phyloP scores from a whole-genome alignment of 768 basidiomycete genomes.

The Psilocybe subaeruginosa region DNA sequence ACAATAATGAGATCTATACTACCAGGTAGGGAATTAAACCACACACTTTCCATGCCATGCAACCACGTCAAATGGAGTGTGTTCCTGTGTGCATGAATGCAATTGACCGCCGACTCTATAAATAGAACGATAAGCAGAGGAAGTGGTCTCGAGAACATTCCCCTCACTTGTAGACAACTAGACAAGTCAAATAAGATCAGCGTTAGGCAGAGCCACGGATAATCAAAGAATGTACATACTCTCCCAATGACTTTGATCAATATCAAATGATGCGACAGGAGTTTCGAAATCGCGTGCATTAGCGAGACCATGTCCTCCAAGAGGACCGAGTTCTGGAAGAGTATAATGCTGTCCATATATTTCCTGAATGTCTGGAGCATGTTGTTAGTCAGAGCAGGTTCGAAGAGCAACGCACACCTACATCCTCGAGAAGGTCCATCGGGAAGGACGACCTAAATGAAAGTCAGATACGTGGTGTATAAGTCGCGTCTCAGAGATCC shows the following conservation, averaged over 20 bases:
- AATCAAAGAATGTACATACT: constrained; percentile 35
- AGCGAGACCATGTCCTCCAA: constrained; percentile 70
- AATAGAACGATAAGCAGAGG: not conserved
- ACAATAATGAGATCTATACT: not conserved
- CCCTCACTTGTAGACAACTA: constrained; percentile 52
- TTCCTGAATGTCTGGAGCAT: constrained; percentile 55
- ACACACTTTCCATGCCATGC: constrained; percentile 72
- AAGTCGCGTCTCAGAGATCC: not conserved
- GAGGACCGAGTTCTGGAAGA: constrained; percentile 66
- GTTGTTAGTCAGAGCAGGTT: not conserved
- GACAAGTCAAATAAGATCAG: not conserved
- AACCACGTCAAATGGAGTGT: constrained; percentile 75
- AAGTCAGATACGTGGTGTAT: not conserved
- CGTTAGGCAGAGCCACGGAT: not conserved
- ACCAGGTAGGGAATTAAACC: not conserved
- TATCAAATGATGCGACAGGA: constrained; percentile 66
- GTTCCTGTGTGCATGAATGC: constrained; percentile 56
- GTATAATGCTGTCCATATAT: constrained; percentile 66
- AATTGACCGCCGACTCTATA: constrained; percentile 56
- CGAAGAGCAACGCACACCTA: constrained; percentile 29
- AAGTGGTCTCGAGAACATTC: not conserved
- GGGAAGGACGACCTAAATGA: constrained; percentile 46
- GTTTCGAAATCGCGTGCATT: constrained; percentile 66
- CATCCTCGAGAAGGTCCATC: constrained; percentile 67
- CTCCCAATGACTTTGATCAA: constrained; percentile 64